A percentile compares a stretch with the other conserved stretches of the same genome.
These are phyloP conservation scores for Cylindrodendrum hubeiense DNA, from an alignment of 2,329 filamentous ascomycete species.

Conservation along the genomic window DNA sequence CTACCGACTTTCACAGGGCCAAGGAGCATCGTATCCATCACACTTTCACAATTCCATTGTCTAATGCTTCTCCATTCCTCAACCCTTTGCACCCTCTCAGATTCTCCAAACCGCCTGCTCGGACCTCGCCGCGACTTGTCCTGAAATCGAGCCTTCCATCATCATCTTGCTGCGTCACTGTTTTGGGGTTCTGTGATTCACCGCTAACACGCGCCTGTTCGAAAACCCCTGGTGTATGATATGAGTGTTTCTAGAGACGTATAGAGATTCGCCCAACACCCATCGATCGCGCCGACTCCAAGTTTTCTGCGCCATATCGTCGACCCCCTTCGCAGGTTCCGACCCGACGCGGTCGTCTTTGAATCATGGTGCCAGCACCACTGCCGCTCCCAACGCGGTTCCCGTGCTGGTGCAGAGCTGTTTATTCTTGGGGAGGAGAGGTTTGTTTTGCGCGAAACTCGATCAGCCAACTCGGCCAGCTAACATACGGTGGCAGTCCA, in stretches of 20 bases:
- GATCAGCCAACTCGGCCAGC: slow-evolving; percentile 19
- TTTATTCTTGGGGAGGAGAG: slow-evolving; percentile 84
- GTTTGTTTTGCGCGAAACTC: neutral
- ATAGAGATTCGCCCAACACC: slow-evolving; percentile 30
- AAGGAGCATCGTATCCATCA: slow-evolving; percentile 3
- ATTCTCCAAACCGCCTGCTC: slow-evolving; percentile 3
- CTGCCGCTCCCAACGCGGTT: slow-evolving; percentile 80
- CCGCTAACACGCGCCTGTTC: slow-evolving; percentile 9
- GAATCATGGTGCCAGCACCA: slow-evolving; percentile 66
- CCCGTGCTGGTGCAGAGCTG: slow-evolving; percentile 90
- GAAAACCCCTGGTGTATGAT: slow-evolving; percentile 33
- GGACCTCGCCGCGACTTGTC: neutral
- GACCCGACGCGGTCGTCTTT: slow-evolving; percentile 20
- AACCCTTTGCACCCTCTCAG: neutral
- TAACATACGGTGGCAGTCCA: slow-evolving; percentile 68
- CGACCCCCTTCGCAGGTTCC: slow-evolving; percentile 14
- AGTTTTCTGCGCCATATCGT: slow-evolving; percentile 21
- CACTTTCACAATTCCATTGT: slow-evolving; percentile 17
- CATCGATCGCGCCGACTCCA: slow-evolving; percentile 29
- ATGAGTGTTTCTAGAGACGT: slow-evolving; percentile 35
- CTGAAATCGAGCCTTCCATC: neutral
- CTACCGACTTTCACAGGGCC: slow-evolving; percentile 12
- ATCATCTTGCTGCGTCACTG: neutral
- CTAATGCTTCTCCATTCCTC: slow-evolving; percentile 17
- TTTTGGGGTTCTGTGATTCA: slow-evolving; percentile 7